Base-by-base conservation (phyloP, 2,329 filamentous ascomycete genomes). In the Alternaria ventricosa region DNA sequence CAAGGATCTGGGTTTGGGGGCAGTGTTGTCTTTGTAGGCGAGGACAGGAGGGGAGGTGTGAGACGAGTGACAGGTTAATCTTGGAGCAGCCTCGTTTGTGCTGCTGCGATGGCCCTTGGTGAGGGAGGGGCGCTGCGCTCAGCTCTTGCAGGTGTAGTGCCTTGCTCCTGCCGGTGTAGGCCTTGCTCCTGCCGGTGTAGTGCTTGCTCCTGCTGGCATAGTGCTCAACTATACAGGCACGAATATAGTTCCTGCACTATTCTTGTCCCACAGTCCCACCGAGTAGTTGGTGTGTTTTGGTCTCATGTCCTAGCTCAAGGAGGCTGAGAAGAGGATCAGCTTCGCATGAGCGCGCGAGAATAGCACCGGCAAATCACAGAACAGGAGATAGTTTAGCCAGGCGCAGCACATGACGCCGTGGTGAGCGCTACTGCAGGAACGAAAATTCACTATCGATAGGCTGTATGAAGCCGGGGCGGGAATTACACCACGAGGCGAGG, bases 381-480 rank as follows among this genome's bases (percentile, higher is more conserved):
- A 43, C 41, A 36, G 18, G 13, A 22, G 10, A 33, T 18, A 41
- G 46, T 60, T 50, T 57, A 61, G 51, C 54, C 59, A 57, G 51
- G 43, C 51, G 51, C 44, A 27, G 4, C 23, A 44, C 53, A 47
- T 33, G 50, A 51, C 28, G 28, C 49, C 49, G 18, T 36, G 20
- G 49, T 36, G 49, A 43, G 30, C 60, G 55, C 60, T 63, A 63
- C 60, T 63, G 60, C 60, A 63, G 60, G 60, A 63, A 63, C 60
- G 27, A 25, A 41, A 43, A 49, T n/a, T 23, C 27, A 13, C 60
- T 59, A 59, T 59, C 49, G 55, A 62, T 62, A 59, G 60, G 54
- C 30, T 28, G 47, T 33, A 54, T 43, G n/a, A 5, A 44, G 22
- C 55, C 23, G 55, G 49, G n/a, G 11, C 33, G 44, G 56, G 49